Percentiles rank a stretch among this genome's conserved stretches.
phyloP scores from a whole-genome alignment of 441 rosid genomes.

The Euphorbia celastroides region DNA sequence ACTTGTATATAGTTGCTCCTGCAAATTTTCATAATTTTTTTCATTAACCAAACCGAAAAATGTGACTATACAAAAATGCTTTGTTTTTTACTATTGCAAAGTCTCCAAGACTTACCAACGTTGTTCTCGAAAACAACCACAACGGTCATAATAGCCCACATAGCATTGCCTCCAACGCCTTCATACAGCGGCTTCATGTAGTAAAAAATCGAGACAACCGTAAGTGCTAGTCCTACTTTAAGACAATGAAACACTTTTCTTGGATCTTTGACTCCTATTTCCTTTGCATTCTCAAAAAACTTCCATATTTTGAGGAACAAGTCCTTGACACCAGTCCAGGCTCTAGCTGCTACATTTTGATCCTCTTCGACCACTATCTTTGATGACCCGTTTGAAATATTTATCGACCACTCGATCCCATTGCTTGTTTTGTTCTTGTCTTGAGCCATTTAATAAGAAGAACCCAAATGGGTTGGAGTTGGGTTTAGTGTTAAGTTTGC shows the following conservation, averaged over 20 bases:
- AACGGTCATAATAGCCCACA: conserved; percentile 90
- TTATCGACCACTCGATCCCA: conserved; percentile 42
- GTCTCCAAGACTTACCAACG: conserved; percentile 50
- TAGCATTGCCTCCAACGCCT: conserved; percentile 62
- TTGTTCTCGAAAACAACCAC: conserved; percentile 79
- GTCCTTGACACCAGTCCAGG: conserved; percentile 21
- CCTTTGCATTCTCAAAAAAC: conserved; percentile 40
- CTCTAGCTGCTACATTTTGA: conserved; percentile 2
- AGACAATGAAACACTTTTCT: conserved; percentile 64
- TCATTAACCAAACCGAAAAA: no score
- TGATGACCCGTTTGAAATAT: conserved; percentile 36
- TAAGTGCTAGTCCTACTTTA: conserved; percentile 64
- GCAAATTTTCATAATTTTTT: not conserved
- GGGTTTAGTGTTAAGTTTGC: not conserved
- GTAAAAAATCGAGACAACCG: conserved; percentile 56
- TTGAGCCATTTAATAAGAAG: conserved; percentile 18
- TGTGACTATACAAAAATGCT: no score
- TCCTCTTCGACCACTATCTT: conserved; percentile 31
- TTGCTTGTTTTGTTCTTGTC: conserved; percentile 17
- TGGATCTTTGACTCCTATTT: conserved; percentile 49
- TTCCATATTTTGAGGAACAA: conserved; percentile 16
- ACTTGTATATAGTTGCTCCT: conserved; percentile 82
- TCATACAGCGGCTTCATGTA: conserved; percentile 59
- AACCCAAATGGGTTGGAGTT: not conserved
- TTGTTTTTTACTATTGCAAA: not conserved